Evolutionary conservation across 2,329 filamentous ascomycete species (phyloP).

Genomic region (Sarocladium kiliense): DNA sequence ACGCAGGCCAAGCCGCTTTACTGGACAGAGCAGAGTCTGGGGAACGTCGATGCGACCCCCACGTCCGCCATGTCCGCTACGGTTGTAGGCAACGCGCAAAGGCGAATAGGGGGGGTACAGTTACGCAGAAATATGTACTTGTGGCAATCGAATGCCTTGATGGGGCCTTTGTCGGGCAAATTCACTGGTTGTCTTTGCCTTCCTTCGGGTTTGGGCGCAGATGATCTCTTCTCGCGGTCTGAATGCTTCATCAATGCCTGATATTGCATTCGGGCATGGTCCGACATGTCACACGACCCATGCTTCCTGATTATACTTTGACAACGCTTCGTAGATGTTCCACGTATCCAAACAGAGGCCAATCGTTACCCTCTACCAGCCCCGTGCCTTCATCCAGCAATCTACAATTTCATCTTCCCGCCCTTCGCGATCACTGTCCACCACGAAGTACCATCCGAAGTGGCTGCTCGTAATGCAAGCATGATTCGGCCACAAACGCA

Average conservation of each 20-base stretch:
- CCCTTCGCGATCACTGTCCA: slow-evolving; percentile 55
- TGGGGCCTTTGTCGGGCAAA: not conserved
- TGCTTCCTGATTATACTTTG: not conserved
- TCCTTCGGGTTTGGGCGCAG: too few relatives aligned
- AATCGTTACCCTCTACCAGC: slow-evolving; percentile 15
- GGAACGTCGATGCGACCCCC: slow-evolving; percentile 1
- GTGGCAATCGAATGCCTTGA: not conserved
- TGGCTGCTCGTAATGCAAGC: slow-evolving; percentile 70
- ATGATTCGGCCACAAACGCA: slow-evolving; percentile 76
- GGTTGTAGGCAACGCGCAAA: too few relatives aligned
- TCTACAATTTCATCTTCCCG: slow-evolving; percentile 62
- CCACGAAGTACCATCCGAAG: slow-evolving; percentile 68
- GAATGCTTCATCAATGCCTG: not conserved
- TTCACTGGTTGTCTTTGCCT: not conserved
- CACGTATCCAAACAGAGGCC: not conserved
- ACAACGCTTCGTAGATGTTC: not conserved
- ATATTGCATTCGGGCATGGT: not conserved
- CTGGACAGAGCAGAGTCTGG: not conserved
- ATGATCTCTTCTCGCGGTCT: too few relatives aligned
- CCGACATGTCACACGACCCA: not conserved
- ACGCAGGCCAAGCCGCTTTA: not conserved
- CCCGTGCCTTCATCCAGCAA: slow-evolving; percentile 50
- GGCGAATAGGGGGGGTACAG: not conserved
- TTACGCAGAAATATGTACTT: not conserved
- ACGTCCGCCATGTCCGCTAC: not conserved